Evolutionary conservation across 768 basidiomycete species (phyloP), one percentile per base, ranked within the genome.

Genomic region (Baorangia bicolor): DNA sequence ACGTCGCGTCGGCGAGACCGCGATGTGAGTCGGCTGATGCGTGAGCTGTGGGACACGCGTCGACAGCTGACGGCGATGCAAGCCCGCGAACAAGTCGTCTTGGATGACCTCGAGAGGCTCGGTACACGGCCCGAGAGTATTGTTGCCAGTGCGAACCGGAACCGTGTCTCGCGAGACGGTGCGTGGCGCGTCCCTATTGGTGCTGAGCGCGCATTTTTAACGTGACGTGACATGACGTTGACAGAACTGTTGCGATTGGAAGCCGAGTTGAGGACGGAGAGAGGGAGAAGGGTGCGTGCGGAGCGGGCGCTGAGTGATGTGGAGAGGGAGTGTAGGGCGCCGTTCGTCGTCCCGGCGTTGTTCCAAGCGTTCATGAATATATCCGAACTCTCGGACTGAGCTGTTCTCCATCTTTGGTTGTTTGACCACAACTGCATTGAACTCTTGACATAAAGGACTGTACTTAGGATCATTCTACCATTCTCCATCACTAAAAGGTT

Each of bases 291-390:
- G 34, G 33, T 66, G n/a, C 75, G 76, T 53, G 77, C 76, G 4
- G 85, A 85, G 57, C 67, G 63, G 13, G 66, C 70, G 14, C 59
- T 85, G 55, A 62, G 59, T 44, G 83, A 84, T 21, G 70, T 86
- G 16, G 70, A 77, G 56, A 69, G 74, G 42, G 84, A 86, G 64
- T 77, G 77, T 49, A 70, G 66, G 49, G 65, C 73, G 52, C 84
- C 84, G 16, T 87, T 86, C 56, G 71, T 85, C 38, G 81, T 83
- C 6, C 83, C 82, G 18, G 80, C 78, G 12, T 64, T 86, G 59
- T 66, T 84, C 54, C 79, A 81, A 11, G 80, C 82, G 13, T 84
- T 85, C 51, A 53, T 80, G 18, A 67, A 67, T 25, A 73, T 86
- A 45, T 80, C 82, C 20, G 77, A 76, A 51, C 59, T 80, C 56